Base-by-base conservation (phyloP, 129 eudicot species). In the Rutidosis leptorrhynchoides region DNA sequence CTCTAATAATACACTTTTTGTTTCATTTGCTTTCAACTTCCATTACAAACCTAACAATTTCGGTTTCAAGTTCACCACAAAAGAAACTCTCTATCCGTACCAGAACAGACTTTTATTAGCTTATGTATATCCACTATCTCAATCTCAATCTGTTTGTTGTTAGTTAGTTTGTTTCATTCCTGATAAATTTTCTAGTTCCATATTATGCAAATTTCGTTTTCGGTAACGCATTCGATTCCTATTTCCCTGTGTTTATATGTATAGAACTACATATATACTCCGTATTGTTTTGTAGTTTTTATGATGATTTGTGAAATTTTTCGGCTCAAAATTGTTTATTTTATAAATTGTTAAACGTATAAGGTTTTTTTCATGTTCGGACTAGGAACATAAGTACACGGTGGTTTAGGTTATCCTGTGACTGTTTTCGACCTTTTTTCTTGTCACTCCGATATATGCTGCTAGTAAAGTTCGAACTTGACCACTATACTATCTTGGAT, bases 161-260 rank as follows among this genome's bases (percentile, higher is more conserved):
- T 65, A 43, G 48, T 37, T 16, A 10, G 25, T 65, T 48, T 20
- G 43, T 58, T 30, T 69, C 65, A 23, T 46, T 8, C 11, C 32
- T 26, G 29, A 7, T 46, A 1, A 48, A 48, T 2, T 0, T 12
- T 40, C 16, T 16, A 40, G 12, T 48, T 26, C 6, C 33, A 61
- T 27, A 22, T 46, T 71, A 53, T 29, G 61, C 42, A 27, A 28
- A 69, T 49, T 61, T 61, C 62, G 76, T 19, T 71, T 22, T 49
- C 52, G n/a, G n/a, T n/a, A n/a, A n/a, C n/a, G 7, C 51, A 49
- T 49, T 61, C 49, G 59, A 23, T 32, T 55, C 30, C 72, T 60
- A 53, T 30, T 53, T 30, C 51, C 7, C 48, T 30, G 32, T 67
- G 8, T 52, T 53, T 30, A 30, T 52, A 53, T 19, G 24, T 67